Base-by-base conservation (phyloP, 257 asterid genomes). In the Paraleonurus japonicus region DNA sequence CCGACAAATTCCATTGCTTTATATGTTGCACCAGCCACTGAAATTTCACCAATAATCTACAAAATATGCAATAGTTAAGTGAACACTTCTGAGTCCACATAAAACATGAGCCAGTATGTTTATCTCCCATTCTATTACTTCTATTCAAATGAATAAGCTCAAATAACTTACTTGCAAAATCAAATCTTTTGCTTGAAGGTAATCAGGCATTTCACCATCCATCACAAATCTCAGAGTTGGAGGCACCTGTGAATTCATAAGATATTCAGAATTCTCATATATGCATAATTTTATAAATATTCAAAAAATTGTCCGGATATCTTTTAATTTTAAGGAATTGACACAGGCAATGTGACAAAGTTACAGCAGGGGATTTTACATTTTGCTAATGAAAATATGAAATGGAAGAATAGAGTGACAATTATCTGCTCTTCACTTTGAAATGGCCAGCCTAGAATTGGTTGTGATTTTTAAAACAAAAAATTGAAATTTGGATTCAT, bases 1-100 rank as follows among this genome's bases (percentile, higher is more conserved):
- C 99, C 99, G 43, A 95, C 88, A 81, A 95, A 95, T 77, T 95
- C 98, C 99, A 95, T 95, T 81, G 98, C 93, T 79, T 92, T 92
- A 64, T 95, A 95, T 61, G 97, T 95, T 45, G 98, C 98, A 82
- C 99, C 99, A 77, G 99, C 85, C 69, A 95, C 99, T 10, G 99
- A 95, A 66, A 95, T 92, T 79, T 95, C 98, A 70, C 99, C 99
- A 75, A 95, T 95, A 78, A 92, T 95, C 99, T 95, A 79, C 86
- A 72, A 50, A 43, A 60, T 12, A 70, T 15, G 61, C 33, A 68
- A 30, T 6, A 57, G 67, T 26, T 67, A 69, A 71, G 74, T 62
- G 41, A 79, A 53, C 3, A 47, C 4, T 33, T 59, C 30, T 10
- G 26, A 67, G 19, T 30, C 59, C 55, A 47, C 6, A 63, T 15